Conservation (phyloP, 176 grass and related monocot species). For the Bonia amplexicaulis region DNA sequence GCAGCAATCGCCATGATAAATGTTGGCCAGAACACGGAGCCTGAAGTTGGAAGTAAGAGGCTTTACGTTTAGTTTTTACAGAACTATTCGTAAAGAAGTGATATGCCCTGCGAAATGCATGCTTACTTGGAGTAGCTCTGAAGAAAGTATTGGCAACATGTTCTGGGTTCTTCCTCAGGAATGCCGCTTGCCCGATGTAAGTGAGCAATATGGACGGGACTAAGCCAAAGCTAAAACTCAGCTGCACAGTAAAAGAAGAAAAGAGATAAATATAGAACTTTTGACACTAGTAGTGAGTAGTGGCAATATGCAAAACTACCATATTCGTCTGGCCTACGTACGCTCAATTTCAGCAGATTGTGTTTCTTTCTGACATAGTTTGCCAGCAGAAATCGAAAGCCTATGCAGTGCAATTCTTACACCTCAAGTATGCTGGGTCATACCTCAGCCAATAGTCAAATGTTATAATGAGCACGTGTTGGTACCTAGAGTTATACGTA, state of each 20-base stretch:
- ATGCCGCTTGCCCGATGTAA: constrained; percentile 53
- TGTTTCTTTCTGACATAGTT: too few species aligned
- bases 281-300: too few species aligned
- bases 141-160: constrained; percentile 35
- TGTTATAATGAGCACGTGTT: too few species aligned
- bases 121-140: constrained; percentile 46
- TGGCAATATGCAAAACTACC: too few species aligned
- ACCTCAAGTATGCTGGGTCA: too few species aligned
- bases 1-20: constrained; percentile 40
- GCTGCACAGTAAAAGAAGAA: background rate
- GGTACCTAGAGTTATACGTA: too few species aligned
- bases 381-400: too few species aligned
- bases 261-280: background rate
- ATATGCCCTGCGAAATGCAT: background rate
- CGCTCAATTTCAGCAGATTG: too few species aligned
- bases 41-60: constrained; percentile 5
- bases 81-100: background rate
- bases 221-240: constrained; percentile 27
- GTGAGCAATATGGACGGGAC: constrained; percentile 36
- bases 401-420: too few species aligned
- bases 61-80: background rate
- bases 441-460: too few species aligned
- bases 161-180: constrained; percentile 13
- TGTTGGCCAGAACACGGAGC: constrained; percentile 35
- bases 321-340: too few species aligned